These are phyloP conservation scores for Phaeotremella skinneri DNA, from an alignment of 768 basidiomycete species.

Conservation along the genomic window DNA sequence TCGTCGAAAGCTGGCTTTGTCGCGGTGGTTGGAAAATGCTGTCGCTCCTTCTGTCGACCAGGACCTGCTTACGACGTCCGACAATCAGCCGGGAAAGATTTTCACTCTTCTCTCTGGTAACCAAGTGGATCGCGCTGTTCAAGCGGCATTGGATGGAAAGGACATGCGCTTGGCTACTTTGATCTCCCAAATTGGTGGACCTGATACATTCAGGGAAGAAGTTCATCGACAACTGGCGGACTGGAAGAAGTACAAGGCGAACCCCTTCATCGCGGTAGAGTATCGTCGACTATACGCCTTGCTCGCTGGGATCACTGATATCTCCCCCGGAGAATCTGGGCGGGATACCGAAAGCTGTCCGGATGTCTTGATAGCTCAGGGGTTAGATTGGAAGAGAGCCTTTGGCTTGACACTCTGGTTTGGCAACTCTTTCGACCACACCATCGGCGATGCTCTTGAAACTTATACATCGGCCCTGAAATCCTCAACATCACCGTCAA, in stretches of 20 bases:
- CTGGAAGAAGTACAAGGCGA: slow-evolving; percentile 76
- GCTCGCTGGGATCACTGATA: slow-evolving; percentile 70
- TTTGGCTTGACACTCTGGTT: slow-evolving; percentile 93
- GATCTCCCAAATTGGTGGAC: slow-evolving; percentile 74
- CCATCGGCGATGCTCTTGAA: slow-evolving; percentile 67
- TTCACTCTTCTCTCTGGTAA: slow-evolving; percentile 83
- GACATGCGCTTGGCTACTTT: slow-evolving; percentile 84
- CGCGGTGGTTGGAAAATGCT: slow-evolving; percentile 76
- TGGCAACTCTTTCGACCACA: slow-evolving; percentile 60
- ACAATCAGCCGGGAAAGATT: slow-evolving; percentile 54
- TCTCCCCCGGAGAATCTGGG: slow-evolving; percentile 58
- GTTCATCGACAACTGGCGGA: slow-evolving; percentile 70
- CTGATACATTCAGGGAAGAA: slow-evolving; percentile 69
- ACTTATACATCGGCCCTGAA: slow-evolving; percentile 57
- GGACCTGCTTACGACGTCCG: slow-evolving; percentile 62
- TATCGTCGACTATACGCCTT: slow-evolving; percentile 79
- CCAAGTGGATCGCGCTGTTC: slow-evolving; percentile 78
- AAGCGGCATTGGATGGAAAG: slow-evolving; percentile 68
- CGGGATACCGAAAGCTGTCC: slow-evolving; percentile 56
- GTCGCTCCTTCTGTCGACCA: slow-evolving; percentile 70
- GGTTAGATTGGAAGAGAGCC: slow-evolving; percentile 88
- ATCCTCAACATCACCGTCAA: slow-evolving; percentile 47
- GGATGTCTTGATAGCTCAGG: slow-evolving; percentile 65
- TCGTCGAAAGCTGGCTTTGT: slow-evolving; percentile 73
- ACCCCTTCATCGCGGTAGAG: slow-evolving; percentile 64